Conservation (phyloP, 2,329 filamentous ascomycete genomes). For the Beauveria rudraprayagi region DNA sequence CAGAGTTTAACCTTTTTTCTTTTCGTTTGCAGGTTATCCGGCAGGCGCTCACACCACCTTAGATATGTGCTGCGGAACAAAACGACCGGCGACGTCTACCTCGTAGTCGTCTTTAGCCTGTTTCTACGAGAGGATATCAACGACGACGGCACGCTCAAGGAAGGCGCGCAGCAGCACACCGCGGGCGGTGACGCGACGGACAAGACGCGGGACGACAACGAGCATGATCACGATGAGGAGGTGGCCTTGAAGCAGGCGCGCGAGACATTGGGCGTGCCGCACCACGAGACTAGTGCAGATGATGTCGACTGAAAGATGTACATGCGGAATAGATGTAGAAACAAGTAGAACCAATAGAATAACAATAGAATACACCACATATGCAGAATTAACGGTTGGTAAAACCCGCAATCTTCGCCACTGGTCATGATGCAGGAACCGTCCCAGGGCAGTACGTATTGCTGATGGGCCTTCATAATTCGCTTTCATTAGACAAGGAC, state of each 20-base stretch:
- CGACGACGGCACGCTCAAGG: conserved; percentile 48
- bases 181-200: conserved; percentile 8
- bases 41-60: conserved; percentile 68
- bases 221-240: conserved; percentile 27
- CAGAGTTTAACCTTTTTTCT: conserved; percentile 14
- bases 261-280: conserved; percentile 25
- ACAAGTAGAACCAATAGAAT: too few species aligned
- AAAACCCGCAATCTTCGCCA: too few species aligned
- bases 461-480: neutral
- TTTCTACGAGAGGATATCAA: conserved; percentile 60
- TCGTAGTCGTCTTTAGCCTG: conserved; percentile 74
- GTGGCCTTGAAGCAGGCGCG: conserved; percentile 31
- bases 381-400: too few species aligned
- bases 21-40: conserved; percentile 16
- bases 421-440: neutral
- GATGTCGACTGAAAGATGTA: conserved; percentile 34
- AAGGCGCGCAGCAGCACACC: conserved; percentile 24
- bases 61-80: conserved; percentile 89
- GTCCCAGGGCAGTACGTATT: too few species aligned
- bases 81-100: conserved; percentile 62
- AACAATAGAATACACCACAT: neutral
- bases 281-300: conserved; percentile 27
- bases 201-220: conserved; percentile 12
- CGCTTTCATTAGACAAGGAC: conserved; percentile 16
- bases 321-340: neutral